Conservation (phyloP, 1,284 basidiomycete species). For the Ceraceosorus bombacis region DNA sequence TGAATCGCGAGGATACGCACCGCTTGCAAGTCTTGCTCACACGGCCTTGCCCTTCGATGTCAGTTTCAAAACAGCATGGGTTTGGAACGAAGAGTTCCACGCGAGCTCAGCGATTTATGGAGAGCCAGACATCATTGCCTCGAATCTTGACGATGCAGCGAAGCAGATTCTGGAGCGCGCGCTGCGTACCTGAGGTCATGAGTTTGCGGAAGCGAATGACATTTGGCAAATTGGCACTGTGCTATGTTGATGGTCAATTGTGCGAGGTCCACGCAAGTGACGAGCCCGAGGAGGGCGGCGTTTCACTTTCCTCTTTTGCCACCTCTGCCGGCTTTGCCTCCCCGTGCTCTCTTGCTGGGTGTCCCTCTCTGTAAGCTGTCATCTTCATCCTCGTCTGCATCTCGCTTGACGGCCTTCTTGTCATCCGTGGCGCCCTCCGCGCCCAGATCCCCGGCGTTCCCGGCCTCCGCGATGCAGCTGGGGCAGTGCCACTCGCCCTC, state of each 20-base stretch:
- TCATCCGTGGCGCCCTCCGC: not conserved
- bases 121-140: slow-evolving; percentile 29
- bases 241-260: no score
- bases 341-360: no score
- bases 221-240: no score
- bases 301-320: no score
- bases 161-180: slow-evolving; percentile 23
- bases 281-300: no score
- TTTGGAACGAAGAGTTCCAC: slow-evolving; percentile 36
- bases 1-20: no score
- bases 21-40: no score
- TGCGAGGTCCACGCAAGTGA: no score
- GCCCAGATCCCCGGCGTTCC: not conserved
- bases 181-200: no score
- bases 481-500: slow-evolving; percentile 56
- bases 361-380: not conserved
- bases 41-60: not conserved
- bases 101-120: slow-evolving; percentile 25
- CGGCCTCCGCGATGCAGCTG: slow-evolving; percentile 18
- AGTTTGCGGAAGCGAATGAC: no score
- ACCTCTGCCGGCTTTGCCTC: no score
- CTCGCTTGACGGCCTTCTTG: not conserved
- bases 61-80: slow-evolving; percentile 39
- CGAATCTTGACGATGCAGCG: slow-evolving; percentile 26
- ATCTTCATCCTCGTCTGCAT: not conserved